Percentiles rank a stretch among this genome's conserved stretches.
Conservation (phyloP, 2,329 filamentous ascomycete species). For the Ceratocystis papillata region DNA sequence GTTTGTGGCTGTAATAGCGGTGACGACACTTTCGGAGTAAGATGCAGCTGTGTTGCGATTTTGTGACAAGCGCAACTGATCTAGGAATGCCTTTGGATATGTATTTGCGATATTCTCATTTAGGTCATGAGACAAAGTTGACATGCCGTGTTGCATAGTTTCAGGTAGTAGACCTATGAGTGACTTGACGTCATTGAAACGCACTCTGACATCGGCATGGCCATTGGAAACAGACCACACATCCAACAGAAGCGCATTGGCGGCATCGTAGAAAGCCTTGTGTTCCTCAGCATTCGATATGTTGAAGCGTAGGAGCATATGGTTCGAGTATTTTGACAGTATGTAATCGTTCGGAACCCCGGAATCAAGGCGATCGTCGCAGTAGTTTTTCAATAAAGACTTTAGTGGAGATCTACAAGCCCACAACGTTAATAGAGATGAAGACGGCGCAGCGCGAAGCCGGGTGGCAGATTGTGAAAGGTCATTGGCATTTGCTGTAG, state of each 20-base stretch:
- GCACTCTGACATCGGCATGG: conserved; percentile 75
- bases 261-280: conserved; percentile 58
- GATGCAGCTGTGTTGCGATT: neutral
- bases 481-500: neutral
- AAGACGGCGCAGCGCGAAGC: neutral
- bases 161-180: conserved; percentile 67
- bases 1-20: conserved; percentile 33
- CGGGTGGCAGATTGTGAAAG: neutral
- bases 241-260: conserved; percentile 68
- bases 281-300: conserved; percentile 58
- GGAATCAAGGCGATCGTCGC: neutral
- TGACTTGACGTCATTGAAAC: conserved; percentile 64
- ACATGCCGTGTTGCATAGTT: conserved; percentile 60
- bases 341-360: neutral
- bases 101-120: conserved; percentile 66
- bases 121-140: conserved; percentile 68
- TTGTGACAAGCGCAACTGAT: neutral
- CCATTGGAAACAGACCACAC: conserved; percentile 76
- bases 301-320: conserved; percentile 85
- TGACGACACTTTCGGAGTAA: conserved; percentile 3
- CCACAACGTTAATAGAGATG: conserved; percentile 2
- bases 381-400: neutral
- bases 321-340: conserved; percentile 51
- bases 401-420: neutral
- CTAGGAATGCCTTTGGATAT: conserved; percentile 42